phyloP scores from a whole-genome alignment of 2,329 filamentous ascomycete genomes.

The Fusarium keratoplasticum region DNA sequence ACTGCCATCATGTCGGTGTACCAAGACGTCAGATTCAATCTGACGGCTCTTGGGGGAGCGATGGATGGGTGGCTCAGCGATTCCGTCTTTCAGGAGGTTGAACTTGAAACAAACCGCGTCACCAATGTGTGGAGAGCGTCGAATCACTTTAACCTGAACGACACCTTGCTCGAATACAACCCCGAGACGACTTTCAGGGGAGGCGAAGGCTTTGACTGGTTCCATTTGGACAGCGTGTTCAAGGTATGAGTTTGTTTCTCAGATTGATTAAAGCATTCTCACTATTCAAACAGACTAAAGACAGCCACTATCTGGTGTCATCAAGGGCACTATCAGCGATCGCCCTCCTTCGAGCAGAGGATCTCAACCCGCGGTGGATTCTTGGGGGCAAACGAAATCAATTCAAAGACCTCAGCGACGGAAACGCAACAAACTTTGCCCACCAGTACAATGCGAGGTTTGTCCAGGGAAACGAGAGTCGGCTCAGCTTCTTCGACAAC shows the following conservation, averaged over 20 bases:
- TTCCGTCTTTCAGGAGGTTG: constrained; percentile 40
- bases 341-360: constrained; percentile 43
- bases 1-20: constrained; percentile 39
- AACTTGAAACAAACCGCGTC: constrained; percentile 35
- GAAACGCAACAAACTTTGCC: constrained; percentile 49
- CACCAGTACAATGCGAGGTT: constrained; percentile 64
- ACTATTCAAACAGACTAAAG: constrained; percentile 33
- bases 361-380: constrained; percentile 47
- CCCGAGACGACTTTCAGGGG: constrained; percentile 32
- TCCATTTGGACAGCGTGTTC: constrained; percentile 44
- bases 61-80: constrained; percentile 38
- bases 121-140: constrained; percentile 42
- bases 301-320: constrained; percentile 51
- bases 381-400: constrained; percentile 50
- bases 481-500: constrained; percentile 67
- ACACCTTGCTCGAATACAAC: constrained; percentile 33
- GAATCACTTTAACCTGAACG: constrained; percentile 35
- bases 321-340: constrained; percentile 46
- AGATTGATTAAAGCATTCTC: neutral
- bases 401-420: constrained; percentile 49
- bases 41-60: constrained; percentile 33
- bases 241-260: constrained; percentile 25
- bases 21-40: constrained; percentile 39
- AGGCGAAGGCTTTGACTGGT: constrained; percentile 44
- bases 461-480: constrained; percentile 57